phyloP scores from a whole-genome alignment of 1,284 basidiomycete species.

The Ganoderma multipileum region DNA sequence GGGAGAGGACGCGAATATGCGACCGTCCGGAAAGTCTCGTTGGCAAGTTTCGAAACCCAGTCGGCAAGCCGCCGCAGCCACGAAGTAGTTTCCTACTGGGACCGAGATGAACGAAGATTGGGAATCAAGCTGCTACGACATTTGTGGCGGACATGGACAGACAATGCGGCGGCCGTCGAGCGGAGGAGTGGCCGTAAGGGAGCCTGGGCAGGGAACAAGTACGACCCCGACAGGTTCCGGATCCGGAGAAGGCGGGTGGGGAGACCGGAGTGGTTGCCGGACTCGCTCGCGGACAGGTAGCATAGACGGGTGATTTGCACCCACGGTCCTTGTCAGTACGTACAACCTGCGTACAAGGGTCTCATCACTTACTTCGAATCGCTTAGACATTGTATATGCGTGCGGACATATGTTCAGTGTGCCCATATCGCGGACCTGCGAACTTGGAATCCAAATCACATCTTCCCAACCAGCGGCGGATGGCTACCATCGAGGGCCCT shows the following conservation, averaged over 20 bases:
- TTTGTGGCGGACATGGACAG: neutral
- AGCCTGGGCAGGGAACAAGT: neutral
- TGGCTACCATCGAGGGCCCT: neutral
- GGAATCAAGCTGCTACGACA: neutral
- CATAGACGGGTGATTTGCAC: neutral
- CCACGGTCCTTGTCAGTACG: conserved; percentile 13
- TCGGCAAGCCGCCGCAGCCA: neutral
- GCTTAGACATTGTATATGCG: neutral
- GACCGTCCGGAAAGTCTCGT: neutral
- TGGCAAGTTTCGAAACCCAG: neutral
- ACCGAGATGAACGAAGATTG: neutral
- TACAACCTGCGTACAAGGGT: conserved; percentile 22
- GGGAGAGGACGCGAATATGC: neutral
- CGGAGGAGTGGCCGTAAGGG: neutral
- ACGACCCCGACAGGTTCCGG: neutral
- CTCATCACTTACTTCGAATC: neutral
- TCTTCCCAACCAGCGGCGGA: neutral
- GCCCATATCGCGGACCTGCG: neutral
- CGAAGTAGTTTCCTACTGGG: neutral
- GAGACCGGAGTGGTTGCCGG: neutral
- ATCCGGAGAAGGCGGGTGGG: neutral
- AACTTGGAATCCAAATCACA: neutral
- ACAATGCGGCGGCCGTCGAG: neutral
- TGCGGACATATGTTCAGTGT: neutral
- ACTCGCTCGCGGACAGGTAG: neutral